phyloP scores from a whole-genome alignment of 2,329 filamentous ascomycete species.

The Ceratocystis diversiconidia region DNA sequence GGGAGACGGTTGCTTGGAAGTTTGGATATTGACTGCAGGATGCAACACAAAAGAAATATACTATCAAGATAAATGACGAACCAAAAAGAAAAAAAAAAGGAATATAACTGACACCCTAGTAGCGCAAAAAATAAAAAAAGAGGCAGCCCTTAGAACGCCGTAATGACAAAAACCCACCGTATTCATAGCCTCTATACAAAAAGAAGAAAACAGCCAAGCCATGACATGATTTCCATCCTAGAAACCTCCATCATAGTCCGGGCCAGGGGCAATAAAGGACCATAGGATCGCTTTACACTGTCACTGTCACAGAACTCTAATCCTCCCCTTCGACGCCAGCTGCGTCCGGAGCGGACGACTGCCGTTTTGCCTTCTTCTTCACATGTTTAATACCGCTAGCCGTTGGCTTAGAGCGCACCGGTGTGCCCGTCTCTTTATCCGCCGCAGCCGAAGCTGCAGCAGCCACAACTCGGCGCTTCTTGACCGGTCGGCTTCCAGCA shows the following conservation, averaged over 20 bases:
- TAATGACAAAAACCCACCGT: background rate
- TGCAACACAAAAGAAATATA: background rate
- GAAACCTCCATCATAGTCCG: background rate
- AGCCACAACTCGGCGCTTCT: conserved; percentile 24
- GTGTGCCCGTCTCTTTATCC: conserved; percentile 24
- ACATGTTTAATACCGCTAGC: conserved; percentile 15
- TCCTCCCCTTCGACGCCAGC: conserved; percentile 3
- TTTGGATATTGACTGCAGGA: background rate
- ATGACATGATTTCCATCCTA: background rate
- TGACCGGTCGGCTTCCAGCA: conserved; percentile 8
- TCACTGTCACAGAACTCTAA: background rate
- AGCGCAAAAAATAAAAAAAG: background rate
- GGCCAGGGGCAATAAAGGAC: background rate
- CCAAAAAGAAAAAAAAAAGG: background rate
- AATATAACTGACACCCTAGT: background rate
- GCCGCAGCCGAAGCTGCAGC: conserved; percentile 22
- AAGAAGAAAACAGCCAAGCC: background rate
- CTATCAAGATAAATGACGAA: background rate
- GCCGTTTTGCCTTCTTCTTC: conserved; percentile 15
- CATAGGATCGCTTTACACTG: background rate
- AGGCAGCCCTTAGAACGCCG: background rate
- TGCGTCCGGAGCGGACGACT: conserved; percentile 4
- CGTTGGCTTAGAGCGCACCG: conserved; percentile 18
- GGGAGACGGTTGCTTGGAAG: conserved; percentile 1
- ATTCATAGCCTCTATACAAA: background rate